Evolutionary conservation across 768 basidiomycete species (phyloP), one percentile per base, ranked within the genome.

Genomic region (Hysterangium stoloniferum): DNA sequence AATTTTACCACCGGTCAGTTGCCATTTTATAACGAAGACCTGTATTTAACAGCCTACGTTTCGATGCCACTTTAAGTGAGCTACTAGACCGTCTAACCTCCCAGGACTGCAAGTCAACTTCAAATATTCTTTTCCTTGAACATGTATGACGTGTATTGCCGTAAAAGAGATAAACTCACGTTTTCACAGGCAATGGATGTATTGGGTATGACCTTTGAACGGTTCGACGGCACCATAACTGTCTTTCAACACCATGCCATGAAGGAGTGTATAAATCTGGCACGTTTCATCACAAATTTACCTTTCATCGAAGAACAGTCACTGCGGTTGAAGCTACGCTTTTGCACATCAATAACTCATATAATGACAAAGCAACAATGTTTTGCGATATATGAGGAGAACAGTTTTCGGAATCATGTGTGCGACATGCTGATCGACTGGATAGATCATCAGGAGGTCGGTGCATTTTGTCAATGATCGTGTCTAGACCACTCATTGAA

Each of bases 361-460:
- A 72, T 85, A 13, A 80, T 85, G 58, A 72, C 74, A 33, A 78
- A 81, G 20, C 68, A 73, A 3, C 82, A 85, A 48, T 70, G 73
- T 6, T 62, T 89, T 20, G 73, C 74, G 19, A 62, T 85, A 56
- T 80, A 81, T 15, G 86, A 82, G 63, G 85, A 87, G 57, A 79
- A 72, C 54, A 64, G 67, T 46, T 71, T 79, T 15, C 79, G 89
- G 9, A 84, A 87, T 62, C 71, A 74, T 33, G 76, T 91, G 32
- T 70, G 89, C 20, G 87, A 93, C 53, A 74, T 77, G 28, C 68
- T 94, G 19, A 71, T 84, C 61, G 80, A 84, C 37, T 95, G 92
- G 92, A 79, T 87, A 35, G 72, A 76, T 54, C 73, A 78, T 45
- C 70, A 75, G 8, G 52, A 68, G 11, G 57, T 61, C 49, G 85